Conservation (phyloP, 2,329 filamentous ascomycete genomes). For the Nemania diffusa region DNA sequence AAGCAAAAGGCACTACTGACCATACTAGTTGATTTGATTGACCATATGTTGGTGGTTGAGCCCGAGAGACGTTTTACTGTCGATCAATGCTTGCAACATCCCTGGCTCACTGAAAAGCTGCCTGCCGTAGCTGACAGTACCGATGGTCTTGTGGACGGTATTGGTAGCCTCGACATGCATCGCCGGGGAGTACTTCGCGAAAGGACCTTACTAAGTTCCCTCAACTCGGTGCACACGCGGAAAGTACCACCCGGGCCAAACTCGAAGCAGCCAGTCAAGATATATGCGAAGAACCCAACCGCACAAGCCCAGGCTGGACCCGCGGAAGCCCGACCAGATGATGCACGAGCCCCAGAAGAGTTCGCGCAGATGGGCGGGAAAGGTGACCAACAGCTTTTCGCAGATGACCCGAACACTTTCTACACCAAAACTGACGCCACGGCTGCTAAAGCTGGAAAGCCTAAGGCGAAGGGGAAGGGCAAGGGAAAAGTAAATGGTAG, state of each 20-base stretch:
- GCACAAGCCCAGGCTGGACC: constrained; percentile 54
- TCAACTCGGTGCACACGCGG: constrained; percentile 75
- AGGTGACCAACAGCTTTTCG: constrained; percentile 83
- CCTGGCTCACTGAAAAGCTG: constrained; percentile 78
- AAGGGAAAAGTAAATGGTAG: constrained; percentile 42
- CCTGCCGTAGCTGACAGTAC: constrained; percentile 83
- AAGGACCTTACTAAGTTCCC: constrained; percentile 82
- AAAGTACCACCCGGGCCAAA: constrained; percentile 68
- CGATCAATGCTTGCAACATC: constrained; percentile 89
- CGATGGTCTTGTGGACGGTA: constrained; percentile 88
- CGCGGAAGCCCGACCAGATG: constrained; percentile 74
- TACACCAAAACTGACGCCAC: constrained; percentile 58
- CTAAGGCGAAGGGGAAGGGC: constrained; percentile 42
- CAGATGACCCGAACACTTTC: constrained; percentile 66
- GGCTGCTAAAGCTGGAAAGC: constrained; percentile 44
- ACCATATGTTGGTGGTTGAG: constrained; percentile 92
- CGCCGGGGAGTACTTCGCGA: constrained; percentile 83
- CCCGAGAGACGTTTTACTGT: constrained; percentile 85
- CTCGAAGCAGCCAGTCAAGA: constrained; percentile 71
- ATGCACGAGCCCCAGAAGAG: constrained; percentile 74
- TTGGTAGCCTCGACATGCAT: constrained; percentile 83
- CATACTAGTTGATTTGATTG: constrained; percentile 81
- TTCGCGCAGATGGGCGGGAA: constrained; percentile 88
- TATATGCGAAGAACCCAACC: constrained; percentile 76
- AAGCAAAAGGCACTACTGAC: constrained; percentile 24